Base-by-base conservation (phyloP, 225 moss, liverwort and hornwort genomes). In the Lunularia cruciata region DNA sequence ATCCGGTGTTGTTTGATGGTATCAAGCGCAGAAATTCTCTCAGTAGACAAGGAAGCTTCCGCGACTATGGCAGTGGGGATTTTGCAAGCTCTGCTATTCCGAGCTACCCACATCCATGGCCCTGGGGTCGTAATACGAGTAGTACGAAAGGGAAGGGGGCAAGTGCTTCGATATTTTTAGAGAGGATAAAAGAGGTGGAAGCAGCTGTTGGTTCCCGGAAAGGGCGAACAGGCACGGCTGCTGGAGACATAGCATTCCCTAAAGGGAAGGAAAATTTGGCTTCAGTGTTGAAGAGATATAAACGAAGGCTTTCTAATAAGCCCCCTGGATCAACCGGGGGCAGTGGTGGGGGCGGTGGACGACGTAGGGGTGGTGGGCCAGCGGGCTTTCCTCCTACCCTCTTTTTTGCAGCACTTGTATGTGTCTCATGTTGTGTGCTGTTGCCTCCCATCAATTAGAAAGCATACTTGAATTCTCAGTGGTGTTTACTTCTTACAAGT, bases 261-360 rank as follows among this genome's bases (percentile, higher is more conserved):
- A 93, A 90, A 81, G 93, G 93, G 37, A 93, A 93, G 69, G 93
- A 90, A 69, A 93, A 93, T 76, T 60, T 93, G 71, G 93, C 93
- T 48, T 93, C 93, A 16, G 93, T 90, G 13, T 70, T 93, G 45
- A 93, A 93, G 78, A 75, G 93, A 40, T 93, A 93, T 76, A 93
- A 93, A 39, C 83, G 90, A 61, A 83, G 86, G 25, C 77, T 93
- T 25, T 79, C 82, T 34, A 86, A 75, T 72, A 93, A 90, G 70
- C 80, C 88, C 65, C 82, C 82, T 1, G 92, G 92, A 32, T 74
- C 71, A 3, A 76, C 38, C 11, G 72, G 74, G 5, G 64, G 55
- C 22, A 72, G 68, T 34, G 58, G 83, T 70, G 83, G 76, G 20
- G 75, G 82, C 51, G 77, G 72, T 60, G 81, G 79, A 68, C 74